Percentiles rank a stretch among this genome's conserved stretches.
phyloP scores from a whole-genome alignment of 78 protist genomes.

The Bodo saltans region DNA sequence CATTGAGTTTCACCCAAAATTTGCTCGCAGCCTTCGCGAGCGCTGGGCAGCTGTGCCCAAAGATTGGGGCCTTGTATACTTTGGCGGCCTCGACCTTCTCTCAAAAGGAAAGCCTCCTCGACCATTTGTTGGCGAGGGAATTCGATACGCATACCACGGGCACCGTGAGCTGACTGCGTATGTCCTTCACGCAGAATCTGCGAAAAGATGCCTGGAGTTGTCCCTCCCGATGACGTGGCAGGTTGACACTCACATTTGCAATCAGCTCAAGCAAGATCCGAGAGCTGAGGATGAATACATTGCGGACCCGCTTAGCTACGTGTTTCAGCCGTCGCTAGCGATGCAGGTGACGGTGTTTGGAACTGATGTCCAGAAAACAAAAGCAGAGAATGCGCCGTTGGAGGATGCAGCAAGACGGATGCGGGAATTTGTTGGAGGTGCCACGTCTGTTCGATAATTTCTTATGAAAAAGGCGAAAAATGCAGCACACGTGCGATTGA shows the following conservation, averaged over 20 bases:
- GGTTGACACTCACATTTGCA: neutral
- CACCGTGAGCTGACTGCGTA: neutral
- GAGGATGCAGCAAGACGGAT: neutral
- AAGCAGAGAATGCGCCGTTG: neutral
- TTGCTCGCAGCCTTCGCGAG: neutral
- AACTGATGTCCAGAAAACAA: neutral
- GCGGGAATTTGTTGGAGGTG: neutral
- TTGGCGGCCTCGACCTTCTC: neutral
- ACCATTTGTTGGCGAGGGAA: neutral
- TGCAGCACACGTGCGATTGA: too few species aligned
- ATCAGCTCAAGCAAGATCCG: neutral
- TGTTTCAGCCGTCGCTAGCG: neutral
- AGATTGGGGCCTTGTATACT: neutral
- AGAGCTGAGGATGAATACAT: neutral
- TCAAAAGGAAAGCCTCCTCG: neutral
- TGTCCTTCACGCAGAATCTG: neutral
- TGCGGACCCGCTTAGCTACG: neutral
- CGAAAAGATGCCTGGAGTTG: neutral
- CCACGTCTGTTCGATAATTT: neutral
- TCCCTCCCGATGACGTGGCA: neutral
- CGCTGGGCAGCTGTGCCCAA: neutral
- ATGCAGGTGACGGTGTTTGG: neutral
- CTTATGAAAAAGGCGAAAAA: too few species aligned
- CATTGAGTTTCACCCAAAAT: neutral
- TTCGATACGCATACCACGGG: neutral